phyloP scores from a whole-genome alignment of 1,139 yeast genomes.

The Suhomyces terraborum region DNA sequence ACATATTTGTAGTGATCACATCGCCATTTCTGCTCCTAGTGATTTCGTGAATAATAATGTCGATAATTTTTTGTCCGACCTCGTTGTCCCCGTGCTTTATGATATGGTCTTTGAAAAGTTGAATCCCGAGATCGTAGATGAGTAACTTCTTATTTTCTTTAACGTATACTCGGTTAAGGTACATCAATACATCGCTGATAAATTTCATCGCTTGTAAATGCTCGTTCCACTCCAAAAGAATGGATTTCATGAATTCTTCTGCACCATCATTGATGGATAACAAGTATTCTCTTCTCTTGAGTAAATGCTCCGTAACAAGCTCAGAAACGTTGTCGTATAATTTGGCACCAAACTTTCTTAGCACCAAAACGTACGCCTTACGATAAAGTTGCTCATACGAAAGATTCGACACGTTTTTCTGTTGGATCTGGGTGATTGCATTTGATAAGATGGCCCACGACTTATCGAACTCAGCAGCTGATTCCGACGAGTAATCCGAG shows the following conservation, averaged over 20 bases:
- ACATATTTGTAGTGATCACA: slow-evolving; percentile 57
- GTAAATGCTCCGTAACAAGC: slow-evolving; percentile 54
- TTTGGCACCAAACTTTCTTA: slow-evolving; percentile 70
- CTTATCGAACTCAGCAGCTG: slow-evolving; percentile 59
- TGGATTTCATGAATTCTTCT: slow-evolving; percentile 47
- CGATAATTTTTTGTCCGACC: slow-evolving; percentile 53
- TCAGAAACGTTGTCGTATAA: slow-evolving; percentile 65
- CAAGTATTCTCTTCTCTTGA: slow-evolving; percentile 28
- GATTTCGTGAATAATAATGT: slow-evolving; percentile 58
- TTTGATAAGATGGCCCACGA: slow-evolving; percentile 72
- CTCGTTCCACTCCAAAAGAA: slow-evolving; percentile 69
- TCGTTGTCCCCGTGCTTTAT: slow-evolving; percentile 46
- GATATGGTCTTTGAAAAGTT: slow-evolving; percentile 45
- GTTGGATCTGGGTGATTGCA: slow-evolving; percentile 77
- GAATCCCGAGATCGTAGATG: slow-evolving; percentile 75
- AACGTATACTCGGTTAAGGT: slow-evolving; percentile 81
- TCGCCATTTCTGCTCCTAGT: slow-evolving; percentile 61
- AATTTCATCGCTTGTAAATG: slow-evolving; percentile 76
- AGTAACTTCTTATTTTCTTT: slow-evolving; percentile 67
- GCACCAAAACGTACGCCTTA: slow-evolving; percentile 75
- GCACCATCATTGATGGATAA: slow-evolving; percentile 21
- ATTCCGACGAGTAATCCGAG: slow-evolving; percentile 22
- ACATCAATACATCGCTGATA: slow-evolving; percentile 85
- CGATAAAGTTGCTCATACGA: slow-evolving; percentile 87
- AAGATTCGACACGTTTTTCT: slow-evolving; percentile 69